Evolutionary conservation across 2,329 filamentous ascomycete species (phyloP), one percentile per base, ranked within the genome.

Genomic region (Fusarium sp.): DNA sequence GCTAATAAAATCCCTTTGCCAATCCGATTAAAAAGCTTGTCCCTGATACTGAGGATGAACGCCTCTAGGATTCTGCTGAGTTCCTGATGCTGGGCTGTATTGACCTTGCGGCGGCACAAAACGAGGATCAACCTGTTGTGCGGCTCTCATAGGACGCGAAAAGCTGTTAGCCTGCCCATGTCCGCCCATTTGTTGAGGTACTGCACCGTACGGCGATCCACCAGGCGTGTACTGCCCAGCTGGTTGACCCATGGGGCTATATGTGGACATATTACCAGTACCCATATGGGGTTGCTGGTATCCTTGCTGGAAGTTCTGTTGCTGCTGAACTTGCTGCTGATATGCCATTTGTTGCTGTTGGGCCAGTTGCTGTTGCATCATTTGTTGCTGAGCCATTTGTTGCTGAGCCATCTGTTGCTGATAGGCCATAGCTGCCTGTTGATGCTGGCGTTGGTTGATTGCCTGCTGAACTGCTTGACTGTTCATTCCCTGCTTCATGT

Each of bases 401-500:
- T 70, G 67, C 48, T 73, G 71, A 9, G 93, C 90, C 61, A 89
- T 87, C 58, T 90, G 88, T 44, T 64, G 61, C 41, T 64, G 61
- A 22, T 64, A 59, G 14, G 59, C 61, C 61, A 64, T 64, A 15
- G 59, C 61, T 52, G 59, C 59, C 14, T 64, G 61, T 40, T 64
- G 61, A 9, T 72, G 70, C 23, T 71, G 68, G 7, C 68, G 62
- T 46, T 71, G 68, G 46, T 40, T 61, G 39, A 71, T 70, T 6
- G 70, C 68, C 6, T 71, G 54, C 47, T 73, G 70, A 17, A 73
- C 60, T 4, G 60, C 70, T 39, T 73, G 71, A 25, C 60, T 72
- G 60, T 90, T 88, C 62, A 90, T 80, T 0, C 90, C 90, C 58
- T 91, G 85, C 72, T 87, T 92, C 78, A 91, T 88, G 53, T 90